Base-by-base conservation (phyloP, 2,329 filamentous ascomycete genomes). In the Amylocarpus encephaloides region DNA sequence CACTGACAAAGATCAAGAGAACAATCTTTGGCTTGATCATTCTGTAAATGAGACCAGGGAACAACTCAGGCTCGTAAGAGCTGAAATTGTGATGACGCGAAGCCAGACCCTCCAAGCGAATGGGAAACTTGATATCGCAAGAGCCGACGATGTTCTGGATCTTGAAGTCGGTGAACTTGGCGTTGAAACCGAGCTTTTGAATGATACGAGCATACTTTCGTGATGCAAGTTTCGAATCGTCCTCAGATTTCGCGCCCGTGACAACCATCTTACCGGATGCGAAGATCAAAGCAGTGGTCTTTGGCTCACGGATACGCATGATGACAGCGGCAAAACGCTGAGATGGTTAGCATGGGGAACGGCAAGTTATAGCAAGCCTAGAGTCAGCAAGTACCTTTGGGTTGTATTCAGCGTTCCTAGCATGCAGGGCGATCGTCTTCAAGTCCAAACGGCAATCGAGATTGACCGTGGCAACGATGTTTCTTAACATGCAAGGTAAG, bases 21-120 rank as follows among this genome's bases (percentile, higher is more conserved):
- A 97, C 92, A 61, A 97, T 95, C 83, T 97, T 97, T 16, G 93
- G 93, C 78, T 97, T 97, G 78, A 97, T 96, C 93, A 98, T 98
- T 70, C 93, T 90, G 74, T 98, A 98, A 73, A 98, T 98, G 46
- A 98, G 84, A 82, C 93, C 93, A 66, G 93, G 93, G 80, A 97
- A 98, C 69, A 98, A 72, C 69, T 98, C 93, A 60, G 93, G 93
- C 72, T 98, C 93, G 71, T 98, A 98, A 51, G 91, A 96, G 73
- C 88, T 94, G 82, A 97, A 98, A 75, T 95, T 95, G 78, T 97
- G 92, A 79, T 98, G 93, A 73, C 91, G 89, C 61, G 86, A 93
- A 13, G 93, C 93, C 68, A 98, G 76, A 72, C 93, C 93, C 70
- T 97, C 93, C 52, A 98, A 79, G 60, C 93, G 89, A 63, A 98